Evolutionary conservation across 805 yeast genomes (phyloP).

Genomic region (Pichia nakasei): DNA sequence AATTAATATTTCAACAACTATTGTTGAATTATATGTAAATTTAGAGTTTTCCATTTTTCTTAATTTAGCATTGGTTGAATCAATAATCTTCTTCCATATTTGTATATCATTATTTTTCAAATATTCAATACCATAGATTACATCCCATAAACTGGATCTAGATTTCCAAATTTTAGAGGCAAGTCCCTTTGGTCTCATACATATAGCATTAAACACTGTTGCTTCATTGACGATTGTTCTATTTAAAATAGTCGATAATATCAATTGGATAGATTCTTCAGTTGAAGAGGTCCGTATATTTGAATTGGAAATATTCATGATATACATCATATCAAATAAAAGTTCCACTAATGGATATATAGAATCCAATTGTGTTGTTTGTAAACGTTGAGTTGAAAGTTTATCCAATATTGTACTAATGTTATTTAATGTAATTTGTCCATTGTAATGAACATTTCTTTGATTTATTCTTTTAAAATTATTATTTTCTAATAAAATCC

Average conservation of each 20-base stretch:
- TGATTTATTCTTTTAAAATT: background rate
- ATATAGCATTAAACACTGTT: slow-evolving; percentile 5
- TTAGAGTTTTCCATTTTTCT: slow-evolving; percentile 25
- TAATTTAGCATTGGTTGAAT: slow-evolving; percentile 29
- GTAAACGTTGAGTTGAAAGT: background rate
- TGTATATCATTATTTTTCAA: slow-evolving; percentile 24
- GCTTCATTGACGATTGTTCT: background rate
- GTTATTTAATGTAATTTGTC: slow-evolving; percentile 2
- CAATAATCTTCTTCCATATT: slow-evolving; percentile 63
- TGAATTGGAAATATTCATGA: background rate
- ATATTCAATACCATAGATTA: slow-evolving; percentile 9
- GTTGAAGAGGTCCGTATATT: too few relatives aligned
- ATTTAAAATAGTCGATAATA: background rate
- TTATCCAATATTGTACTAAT: slow-evolving; percentile 1
- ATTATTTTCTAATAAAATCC: background rate
- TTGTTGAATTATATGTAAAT: background rate
- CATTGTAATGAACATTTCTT: background rate
- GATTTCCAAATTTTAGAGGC: slow-evolving; percentile 8
- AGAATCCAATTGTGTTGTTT: background rate
- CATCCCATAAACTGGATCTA: slow-evolving; percentile 9
- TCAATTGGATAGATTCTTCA: background rate
- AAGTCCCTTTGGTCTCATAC: slow-evolving; percentile 1
- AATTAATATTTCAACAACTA: slow-evolving; percentile 27
- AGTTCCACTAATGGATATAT: background rate
- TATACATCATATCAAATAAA: slow-evolving; percentile 2